Evolutionary conservation across 2,329 filamentous ascomycete genomes (phyloP).

Genomic region (Apiospora hydei): DNA sequence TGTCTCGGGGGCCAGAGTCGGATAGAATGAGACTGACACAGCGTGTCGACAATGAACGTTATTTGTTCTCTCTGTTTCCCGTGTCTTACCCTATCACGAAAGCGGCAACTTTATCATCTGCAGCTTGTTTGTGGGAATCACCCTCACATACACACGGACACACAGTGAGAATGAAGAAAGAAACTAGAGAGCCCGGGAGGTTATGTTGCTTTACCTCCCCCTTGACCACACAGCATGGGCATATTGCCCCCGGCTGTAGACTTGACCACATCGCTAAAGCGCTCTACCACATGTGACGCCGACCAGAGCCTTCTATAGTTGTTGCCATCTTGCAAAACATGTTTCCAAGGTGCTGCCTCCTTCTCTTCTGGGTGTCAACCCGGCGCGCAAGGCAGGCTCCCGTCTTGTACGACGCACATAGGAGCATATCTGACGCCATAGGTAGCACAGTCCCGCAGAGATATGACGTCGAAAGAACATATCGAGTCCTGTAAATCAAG

Average conservation of each 20-base stretch:
- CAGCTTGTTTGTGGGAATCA: neutral
- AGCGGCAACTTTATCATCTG: neutral
- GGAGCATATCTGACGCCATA: constrained; percentile 2
- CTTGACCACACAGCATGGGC: neutral
- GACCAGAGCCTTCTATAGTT: neutral
- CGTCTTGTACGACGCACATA: neutral
- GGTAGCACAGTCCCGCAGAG: neutral
- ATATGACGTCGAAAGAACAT: neutral
- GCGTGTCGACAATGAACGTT: neutral
- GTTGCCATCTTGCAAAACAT: neutral
- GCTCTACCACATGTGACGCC: neutral
- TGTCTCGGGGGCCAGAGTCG: neutral
- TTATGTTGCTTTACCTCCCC: neutral
- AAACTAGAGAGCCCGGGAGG: neutral
- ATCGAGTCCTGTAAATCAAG: neutral
- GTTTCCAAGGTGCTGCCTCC: neutral
- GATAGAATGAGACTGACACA: neutral
- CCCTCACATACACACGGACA: neutral
- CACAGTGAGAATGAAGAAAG: neutral
- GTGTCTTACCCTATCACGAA: neutral
- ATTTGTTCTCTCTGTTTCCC: neutral
- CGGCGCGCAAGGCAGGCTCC: constrained; percentile 1
- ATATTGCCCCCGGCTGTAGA: neutral
- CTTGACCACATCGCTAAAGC: neutral
- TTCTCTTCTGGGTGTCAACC: neutral